Evolutionary conservation across 1,284 basidiomycete species (phyloP), one percentile per base, ranked within the genome.

Genomic region (Hemileia vastatrix): DNA sequence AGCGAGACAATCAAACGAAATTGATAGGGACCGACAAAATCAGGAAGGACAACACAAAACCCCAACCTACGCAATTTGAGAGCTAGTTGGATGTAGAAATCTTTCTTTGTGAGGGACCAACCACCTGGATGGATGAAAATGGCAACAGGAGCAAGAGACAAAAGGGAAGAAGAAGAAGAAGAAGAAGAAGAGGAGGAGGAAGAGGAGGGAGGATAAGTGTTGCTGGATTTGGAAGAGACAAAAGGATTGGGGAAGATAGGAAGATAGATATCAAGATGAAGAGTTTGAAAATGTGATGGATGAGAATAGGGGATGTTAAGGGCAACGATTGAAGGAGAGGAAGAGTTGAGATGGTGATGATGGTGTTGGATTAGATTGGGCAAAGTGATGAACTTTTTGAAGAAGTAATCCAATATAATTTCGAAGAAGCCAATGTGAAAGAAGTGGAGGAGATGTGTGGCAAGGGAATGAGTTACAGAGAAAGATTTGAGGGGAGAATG

Each of bases 1-100:
- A 15, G n/a, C 23, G 18, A 43, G n/a, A n/a, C n/a, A n/a, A n/a
- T n/a, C n/a, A n/a, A n/a, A n/a, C n/a, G n/a, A 2, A 44, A 15
- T 13, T 23, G 18, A 43, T 24, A 13, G 24, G 19, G 45, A 64
- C 50, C 57, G 33, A 57, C 64, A 24, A 78, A 68, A 33, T 77
- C 70, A 13, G 77, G 76, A 0, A 78, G 70, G 18, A 78, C 68
- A 51, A 78, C 77, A 58, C 73, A 71, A 62, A 74, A 73, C 11
- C 77, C 76, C 57, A 75, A 67, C n/a, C 71, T 61, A 1, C 74
- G 68, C 15, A 77, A 62, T 0, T 72, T 69, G 8, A 74, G 70
- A 0, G 76, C 77, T 40, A 77, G 68, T 57, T 74, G 74, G 1
- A 77, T 67, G 54, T 72, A 76, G 54, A 45, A 65, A 36, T 48